These are phyloP conservation scores for Gamsiella multidivaricata DNA, from an alignment of 192 early-diverging fungal species.

Conservation along the genomic window DNA sequence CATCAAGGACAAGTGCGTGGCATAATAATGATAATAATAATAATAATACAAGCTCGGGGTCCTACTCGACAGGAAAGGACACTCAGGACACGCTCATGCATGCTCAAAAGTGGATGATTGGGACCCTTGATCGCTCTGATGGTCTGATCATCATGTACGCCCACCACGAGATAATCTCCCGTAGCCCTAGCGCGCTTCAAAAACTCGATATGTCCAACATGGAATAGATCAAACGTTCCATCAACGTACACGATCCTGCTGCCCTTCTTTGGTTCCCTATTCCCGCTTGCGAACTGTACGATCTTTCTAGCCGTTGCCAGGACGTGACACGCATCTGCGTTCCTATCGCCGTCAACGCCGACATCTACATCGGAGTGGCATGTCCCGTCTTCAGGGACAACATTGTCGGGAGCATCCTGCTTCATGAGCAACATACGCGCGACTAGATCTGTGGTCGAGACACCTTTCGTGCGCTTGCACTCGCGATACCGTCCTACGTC, in stretches of 20 bases:
- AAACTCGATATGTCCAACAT: slow-evolving; percentile 90
- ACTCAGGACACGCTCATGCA: slow-evolving; percentile 89
- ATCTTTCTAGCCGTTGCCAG: slow-evolving; percentile 82
- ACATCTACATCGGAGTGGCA: no score
- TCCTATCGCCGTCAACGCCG: slow-evolving; percentile 48
- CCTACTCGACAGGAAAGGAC: slow-evolving; percentile 84
- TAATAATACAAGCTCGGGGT: no score
- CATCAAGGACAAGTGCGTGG: no score
- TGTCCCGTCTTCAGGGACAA: no score
- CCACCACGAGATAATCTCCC: slow-evolving; percentile 90
- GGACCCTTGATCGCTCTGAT: slow-evolving; percentile 83
- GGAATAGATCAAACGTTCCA: slow-evolving; percentile 94
- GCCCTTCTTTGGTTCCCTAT: slow-evolving; percentile 70
- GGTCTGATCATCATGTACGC: slow-evolving; percentile 88
- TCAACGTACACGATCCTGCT: slow-evolving; percentile 91
- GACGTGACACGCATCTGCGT: slow-evolving; percentile 71
- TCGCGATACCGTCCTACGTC: slow-evolving; percentile 87
- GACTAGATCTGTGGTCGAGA: slow-evolving; percentile 94
- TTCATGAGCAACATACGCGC: slow-evolving; percentile 93
- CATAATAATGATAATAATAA: no score
- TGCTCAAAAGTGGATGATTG: slow-evolving; percentile 90
- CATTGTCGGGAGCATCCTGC: no score
- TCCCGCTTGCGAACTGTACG: slow-evolving; percentile 82
- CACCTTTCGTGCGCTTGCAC: slow-evolving; percentile 91
- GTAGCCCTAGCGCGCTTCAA: slow-evolving; percentile 80